A percentile compares a stretch with the other conserved stretches of the same genome.
Conservation (phyloP, 331 rosid species). For the Quercus lobata region DNA sequence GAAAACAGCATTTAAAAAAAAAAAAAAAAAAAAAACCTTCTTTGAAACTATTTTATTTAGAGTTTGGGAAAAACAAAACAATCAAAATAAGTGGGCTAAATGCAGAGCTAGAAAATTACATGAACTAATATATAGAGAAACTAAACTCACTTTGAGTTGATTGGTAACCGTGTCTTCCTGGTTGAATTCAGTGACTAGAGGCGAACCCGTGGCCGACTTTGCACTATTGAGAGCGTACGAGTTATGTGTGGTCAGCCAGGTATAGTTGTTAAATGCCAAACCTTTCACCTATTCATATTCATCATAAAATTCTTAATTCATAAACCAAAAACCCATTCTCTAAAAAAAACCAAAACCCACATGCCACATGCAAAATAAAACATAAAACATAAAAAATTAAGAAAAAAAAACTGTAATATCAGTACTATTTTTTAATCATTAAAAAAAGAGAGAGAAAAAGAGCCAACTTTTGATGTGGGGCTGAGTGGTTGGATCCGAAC, state of each 20-base stretch:
- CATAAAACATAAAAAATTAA: too few relatives aligned
- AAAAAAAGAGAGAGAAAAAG: neutral
- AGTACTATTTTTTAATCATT: neutral
- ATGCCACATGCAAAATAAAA: neutral
- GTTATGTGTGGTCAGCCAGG: conserved; percentile 97
- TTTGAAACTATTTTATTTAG: too few relatives aligned
- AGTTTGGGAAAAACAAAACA: too few relatives aligned
- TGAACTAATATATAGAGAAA: neutral
- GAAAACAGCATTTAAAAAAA: too few relatives aligned
- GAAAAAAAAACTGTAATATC: too few relatives aligned
- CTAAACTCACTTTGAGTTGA: conserved; percentile 71
- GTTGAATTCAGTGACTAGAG: conserved; percentile 58
- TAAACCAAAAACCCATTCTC: neutral
- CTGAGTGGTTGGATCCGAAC: conserved; percentile 52
- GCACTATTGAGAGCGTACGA: conserved; percentile 66
- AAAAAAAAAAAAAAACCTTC: too few relatives aligned
- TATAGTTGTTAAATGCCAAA: conserved; percentile 67
- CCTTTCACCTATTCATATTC: conserved; percentile 52
- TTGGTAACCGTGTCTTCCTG: conserved; percentile 69
- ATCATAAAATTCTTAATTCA: neutral
- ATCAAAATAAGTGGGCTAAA: too few relatives aligned
- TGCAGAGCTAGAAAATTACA: neutral
- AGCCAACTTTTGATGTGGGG: conserved; percentile 58
- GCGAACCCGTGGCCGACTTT: conserved; percentile 58
- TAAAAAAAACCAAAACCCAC: too few relatives aligned